A percentile compares a stretch with the other conserved stretches of the same genome.
Evolutionary conservation across 768 basidiomycete genomes (phyloP).

Genomic region (Serendipita sp.): DNA sequence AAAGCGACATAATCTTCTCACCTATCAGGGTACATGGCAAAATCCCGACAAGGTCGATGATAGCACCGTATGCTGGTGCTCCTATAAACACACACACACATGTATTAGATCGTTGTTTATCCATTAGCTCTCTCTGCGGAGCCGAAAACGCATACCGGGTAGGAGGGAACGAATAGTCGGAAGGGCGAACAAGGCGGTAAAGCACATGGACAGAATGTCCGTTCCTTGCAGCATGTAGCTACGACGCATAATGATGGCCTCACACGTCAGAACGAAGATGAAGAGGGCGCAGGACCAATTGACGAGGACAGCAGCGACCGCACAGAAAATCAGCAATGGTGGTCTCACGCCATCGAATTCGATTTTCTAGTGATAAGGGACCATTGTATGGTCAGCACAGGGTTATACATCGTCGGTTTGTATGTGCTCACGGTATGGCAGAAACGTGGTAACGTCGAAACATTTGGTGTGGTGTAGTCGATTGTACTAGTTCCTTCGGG

Average conservation of each 20-base stretch:
- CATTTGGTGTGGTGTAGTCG: background rate
- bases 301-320: background rate
- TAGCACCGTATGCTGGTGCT: no score
- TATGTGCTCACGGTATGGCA: background rate
- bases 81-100: no score
- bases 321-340: background rate
- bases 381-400: no score
- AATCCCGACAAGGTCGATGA: no score
- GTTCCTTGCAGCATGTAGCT: background rate
- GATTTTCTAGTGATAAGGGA: background rate
- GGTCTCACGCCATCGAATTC: background rate
- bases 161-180: background rate
- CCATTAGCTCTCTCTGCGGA: no score
- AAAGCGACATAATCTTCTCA: no score
- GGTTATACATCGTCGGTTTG: background rate
- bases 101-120: no score
- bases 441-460: background rate
- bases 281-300: background rate
- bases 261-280: background rate
- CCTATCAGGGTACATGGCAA: no score
- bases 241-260: background rate
- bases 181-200: background rate
- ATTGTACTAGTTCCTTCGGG: background rate
- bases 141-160: no score
- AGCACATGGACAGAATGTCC: background rate